These are phyloP conservation scores for Musa acuminata DNA, from an alignment of 176 grass and related monocot genomes.

Conservation along the genomic window DNA sequence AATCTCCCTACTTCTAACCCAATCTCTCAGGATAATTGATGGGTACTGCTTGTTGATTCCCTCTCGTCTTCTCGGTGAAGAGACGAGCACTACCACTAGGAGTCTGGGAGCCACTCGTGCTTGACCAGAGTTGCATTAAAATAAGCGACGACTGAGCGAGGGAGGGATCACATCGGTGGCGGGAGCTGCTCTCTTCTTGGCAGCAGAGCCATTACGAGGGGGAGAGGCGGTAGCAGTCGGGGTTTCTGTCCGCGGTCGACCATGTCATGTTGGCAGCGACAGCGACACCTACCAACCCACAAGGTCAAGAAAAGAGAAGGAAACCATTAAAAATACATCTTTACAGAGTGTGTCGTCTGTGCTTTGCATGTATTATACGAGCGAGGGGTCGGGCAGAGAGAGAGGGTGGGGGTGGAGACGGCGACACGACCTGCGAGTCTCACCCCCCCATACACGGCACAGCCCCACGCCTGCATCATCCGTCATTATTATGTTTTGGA, in stretches of 20 bases:
- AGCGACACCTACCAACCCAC: background rate
- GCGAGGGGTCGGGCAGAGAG: background rate
- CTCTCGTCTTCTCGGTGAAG: background rate
- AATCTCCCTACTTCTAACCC: background rate
- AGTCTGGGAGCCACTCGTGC: too few relatives aligned
- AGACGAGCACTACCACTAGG: too few relatives aligned
- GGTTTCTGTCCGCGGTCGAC: background rate
- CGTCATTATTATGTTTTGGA: slow-evolving; percentile 21
- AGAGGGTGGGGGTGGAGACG: background rate
- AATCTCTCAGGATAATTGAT: slow-evolving; percentile 4
- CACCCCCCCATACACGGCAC: background rate
- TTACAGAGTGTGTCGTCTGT: background rate
- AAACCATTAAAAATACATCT: background rate
- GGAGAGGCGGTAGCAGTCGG: background rate
- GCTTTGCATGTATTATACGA: background rate
- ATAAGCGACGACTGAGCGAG: background rate
- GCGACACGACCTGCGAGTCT: slow-evolving; percentile 10
- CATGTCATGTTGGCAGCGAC: background rate
- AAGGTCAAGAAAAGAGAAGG: background rate
- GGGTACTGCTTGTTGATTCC: background rate
- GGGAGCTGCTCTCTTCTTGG: background rate
- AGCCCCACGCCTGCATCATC: slow-evolving; percentile 18
- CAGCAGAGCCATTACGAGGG: background rate
- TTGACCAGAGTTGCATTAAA: background rate
- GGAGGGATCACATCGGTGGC: background rate